A percentile compares a stretch with the other conserved stretches of the same genome.
Evolutionary conservation across 257 asterid species (phyloP).

Genomic region (Nicotiana attenuata): DNA sequence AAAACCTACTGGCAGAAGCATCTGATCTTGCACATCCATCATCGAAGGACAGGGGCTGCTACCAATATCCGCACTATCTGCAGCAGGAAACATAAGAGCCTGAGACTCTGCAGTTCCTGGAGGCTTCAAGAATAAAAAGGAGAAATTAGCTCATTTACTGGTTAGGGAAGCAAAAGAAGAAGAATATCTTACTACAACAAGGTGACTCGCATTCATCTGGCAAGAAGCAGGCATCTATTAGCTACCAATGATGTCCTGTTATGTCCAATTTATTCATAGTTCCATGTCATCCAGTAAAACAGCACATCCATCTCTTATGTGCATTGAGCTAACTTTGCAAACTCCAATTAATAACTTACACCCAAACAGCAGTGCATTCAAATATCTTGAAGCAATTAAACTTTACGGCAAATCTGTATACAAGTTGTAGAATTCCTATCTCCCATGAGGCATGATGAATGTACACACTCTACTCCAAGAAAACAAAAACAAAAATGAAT

Average conservation of each 20-base stretch:
- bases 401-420: neutral
- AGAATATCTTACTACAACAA: slow-evolving; percentile 4
- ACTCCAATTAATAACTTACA: neutral
- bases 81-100: slow-evolving; percentile 45
- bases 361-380: neutral
- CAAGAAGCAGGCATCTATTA: neutral
- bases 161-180: neutral
- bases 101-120: slow-evolving; percentile 91
- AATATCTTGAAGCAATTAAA: neutral
- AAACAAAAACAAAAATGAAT: neutral
- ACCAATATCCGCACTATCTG: slow-evolving; percentile 72
- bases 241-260: neutral
- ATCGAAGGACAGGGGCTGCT: slow-evolving; percentile 70
- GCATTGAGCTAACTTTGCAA: neutral
- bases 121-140: slow-evolving; percentile 57
- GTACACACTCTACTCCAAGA: neutral
- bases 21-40: slow-evolving; percentile 85
- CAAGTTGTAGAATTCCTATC: neutral
- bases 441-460: neutral
- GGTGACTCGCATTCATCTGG: neutral
- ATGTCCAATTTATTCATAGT: neutral
- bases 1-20: slow-evolving; percentile 69
- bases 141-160: slow-evolving; percentile 8
- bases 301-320: neutral
- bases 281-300: neutral